Conservation (phyloP, 805 yeast genomes). For the Starmerella geochares region DNA sequence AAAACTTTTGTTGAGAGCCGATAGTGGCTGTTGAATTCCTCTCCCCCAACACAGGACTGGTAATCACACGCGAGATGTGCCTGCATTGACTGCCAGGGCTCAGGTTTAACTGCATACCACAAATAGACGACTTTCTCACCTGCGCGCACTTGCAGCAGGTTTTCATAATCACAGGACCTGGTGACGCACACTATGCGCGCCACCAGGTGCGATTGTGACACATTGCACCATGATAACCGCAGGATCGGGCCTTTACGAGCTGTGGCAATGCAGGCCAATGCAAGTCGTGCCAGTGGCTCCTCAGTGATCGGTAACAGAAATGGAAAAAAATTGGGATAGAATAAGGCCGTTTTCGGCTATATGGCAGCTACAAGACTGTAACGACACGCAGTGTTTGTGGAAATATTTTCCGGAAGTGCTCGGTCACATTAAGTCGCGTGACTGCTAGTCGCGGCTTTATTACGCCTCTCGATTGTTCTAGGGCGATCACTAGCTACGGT, state of each 20-base stretch:
- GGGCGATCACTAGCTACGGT: neutral
- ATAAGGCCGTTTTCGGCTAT: no score
- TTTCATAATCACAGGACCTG: neutral
- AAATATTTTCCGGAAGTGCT: no score
- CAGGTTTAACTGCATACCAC: neutral
- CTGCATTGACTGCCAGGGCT: neutral
- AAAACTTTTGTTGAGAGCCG: no score
- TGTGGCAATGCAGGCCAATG: neutral
- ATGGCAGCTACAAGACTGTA: no score
- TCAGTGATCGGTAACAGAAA: no score
- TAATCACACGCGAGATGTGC: neutral
- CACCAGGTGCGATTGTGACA: neutral
- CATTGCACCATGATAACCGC: neutral
- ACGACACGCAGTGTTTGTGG: no score
- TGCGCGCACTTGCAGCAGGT: neutral
- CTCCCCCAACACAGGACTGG: neutral
- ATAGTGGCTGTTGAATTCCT: neutral
- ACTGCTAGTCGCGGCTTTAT: no score
- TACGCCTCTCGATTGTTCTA: no score
- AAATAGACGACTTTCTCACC: neutral
- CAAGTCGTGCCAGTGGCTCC: neutral
- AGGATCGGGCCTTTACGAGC: neutral
- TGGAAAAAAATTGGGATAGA: no score
- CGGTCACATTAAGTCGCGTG: no score
- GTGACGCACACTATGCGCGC: neutral